A percentile compares a stretch with the other conserved stretches of the same genome.
phyloP scores from a whole-genome alignment of 1,139 yeast genomes.

The Spathaspora sp. region DNA sequence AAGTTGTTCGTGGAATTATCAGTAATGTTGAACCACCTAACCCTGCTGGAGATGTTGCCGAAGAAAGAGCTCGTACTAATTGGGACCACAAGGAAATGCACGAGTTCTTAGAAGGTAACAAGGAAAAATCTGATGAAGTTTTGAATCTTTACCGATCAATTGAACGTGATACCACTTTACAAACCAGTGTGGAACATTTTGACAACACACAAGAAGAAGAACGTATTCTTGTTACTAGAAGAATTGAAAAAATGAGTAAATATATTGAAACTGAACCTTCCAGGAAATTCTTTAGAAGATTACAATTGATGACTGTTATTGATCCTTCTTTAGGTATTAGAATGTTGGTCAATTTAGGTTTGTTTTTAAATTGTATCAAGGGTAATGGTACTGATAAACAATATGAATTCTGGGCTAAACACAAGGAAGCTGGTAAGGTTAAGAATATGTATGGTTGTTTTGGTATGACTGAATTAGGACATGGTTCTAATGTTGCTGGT shows the following conservation, averaged over 20 bases:
- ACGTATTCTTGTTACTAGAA: slow-evolving; percentile 43
- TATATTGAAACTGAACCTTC: slow-evolving; percentile 45
- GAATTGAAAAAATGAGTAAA: slow-evolving; percentile 43
- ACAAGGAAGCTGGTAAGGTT: slow-evolving; percentile 65
- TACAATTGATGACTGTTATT: slow-evolving; percentile 41
- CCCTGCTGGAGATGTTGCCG: slow-evolving; percentile 14
- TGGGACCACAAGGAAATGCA: slow-evolving; percentile 48
- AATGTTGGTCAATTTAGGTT: slow-evolving; percentile 52
- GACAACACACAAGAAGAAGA: slow-evolving; percentile 42
- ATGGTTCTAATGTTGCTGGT: slow-evolving; percentile 92
- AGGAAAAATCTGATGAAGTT: slow-evolving; percentile 33
- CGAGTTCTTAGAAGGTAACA: slow-evolving; percentile 46
- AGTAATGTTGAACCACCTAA: slow-evolving; percentile 12
- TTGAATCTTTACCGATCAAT: slow-evolving; percentile 40
- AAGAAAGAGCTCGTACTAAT: slow-evolving; percentile 16
- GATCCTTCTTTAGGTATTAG: slow-evolving; percentile 53
- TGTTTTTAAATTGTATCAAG: slow-evolving; percentile 45
- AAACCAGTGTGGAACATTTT: slow-evolving; percentile 36
- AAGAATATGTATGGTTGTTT: slow-evolving; percentile 84
- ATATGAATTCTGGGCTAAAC: slow-evolving; percentile 70
- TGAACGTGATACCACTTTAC: slow-evolving; percentile 51
- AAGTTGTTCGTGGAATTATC: slow-evolving; percentile 10
- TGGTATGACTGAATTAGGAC: slow-evolving; percentile 93
- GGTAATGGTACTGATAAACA: slow-evolving; percentile 56
- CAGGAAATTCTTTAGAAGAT: slow-evolving; percentile 36